These are phyloP conservation scores for Ascochyta viciae-villosae DNA, from an alignment of 2,329 filamentous ascomycete species.

Conservation along the genomic window DNA sequence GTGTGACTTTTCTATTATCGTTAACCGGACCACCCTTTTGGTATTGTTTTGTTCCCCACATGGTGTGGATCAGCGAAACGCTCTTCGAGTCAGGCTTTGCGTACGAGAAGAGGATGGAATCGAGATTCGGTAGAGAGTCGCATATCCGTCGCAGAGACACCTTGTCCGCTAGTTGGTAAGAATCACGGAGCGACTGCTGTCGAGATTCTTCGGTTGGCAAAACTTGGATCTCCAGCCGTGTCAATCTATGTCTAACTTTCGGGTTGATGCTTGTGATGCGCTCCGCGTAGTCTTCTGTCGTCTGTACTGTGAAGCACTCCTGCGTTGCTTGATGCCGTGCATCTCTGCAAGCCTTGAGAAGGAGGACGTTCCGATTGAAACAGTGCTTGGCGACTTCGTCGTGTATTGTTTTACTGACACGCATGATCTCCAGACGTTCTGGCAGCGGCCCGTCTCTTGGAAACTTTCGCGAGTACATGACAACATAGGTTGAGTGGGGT, in stretches of 20 bases:
- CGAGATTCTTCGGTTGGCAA: conserved; percentile 6
- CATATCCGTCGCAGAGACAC: conserved; percentile 16
- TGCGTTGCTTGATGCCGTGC: background rate
- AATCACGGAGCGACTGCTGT: conserved; percentile 1
- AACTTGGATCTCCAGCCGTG: conserved; percentile 23
- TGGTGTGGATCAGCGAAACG: background rate
- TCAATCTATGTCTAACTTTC: conserved; percentile 16
- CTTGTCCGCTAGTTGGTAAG: background rate
- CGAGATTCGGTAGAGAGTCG: conserved; percentile 17
- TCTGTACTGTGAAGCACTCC: background rate
- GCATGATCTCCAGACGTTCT: conserved; percentile 24
- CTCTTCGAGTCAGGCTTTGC: background rate
- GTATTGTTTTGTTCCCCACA: background rate
- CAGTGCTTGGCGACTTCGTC: conserved; percentile 25
- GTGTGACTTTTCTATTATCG: background rate
- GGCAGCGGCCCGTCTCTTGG: conserved; percentile 4
- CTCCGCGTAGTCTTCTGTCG: conserved; percentile 3
- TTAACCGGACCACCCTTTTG: background rate
- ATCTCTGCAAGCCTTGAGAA: conserved; percentile 12
- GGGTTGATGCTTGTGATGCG: conserved; percentile 18
- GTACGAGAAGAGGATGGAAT: conserved; percentile 12
- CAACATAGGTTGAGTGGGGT: conserved; percentile 22
- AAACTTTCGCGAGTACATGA: background rate
- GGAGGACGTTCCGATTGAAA: conserved; percentile 23
- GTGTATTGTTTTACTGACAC: conserved; percentile 24